Percentiles rank a stretch among this genome's conserved stretches.
Conservation (phyloP, 1,284 basidiomycete species). For the Veloporphyrellus conicus region DNA sequence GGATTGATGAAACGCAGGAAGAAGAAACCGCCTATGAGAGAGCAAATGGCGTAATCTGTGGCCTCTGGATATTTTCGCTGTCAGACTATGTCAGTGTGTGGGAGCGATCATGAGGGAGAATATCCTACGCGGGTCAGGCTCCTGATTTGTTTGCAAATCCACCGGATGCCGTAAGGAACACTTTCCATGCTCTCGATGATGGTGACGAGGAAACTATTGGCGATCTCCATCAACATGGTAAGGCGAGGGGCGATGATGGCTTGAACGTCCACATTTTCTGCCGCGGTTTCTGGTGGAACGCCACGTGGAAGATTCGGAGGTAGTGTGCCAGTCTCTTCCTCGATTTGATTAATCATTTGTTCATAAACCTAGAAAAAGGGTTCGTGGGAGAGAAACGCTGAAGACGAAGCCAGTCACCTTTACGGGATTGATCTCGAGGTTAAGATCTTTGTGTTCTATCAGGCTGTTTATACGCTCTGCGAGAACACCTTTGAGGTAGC, state of each 20-base stretch:
- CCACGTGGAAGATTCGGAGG: slow-evolving; percentile 88
- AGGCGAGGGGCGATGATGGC: slow-evolving; percentile 94
- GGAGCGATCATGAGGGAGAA: slow-evolving; percentile 2
- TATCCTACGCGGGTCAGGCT: slow-evolving; percentile 82
- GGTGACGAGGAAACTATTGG: slow-evolving; percentile 94
- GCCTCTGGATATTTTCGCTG: slow-evolving; percentile 98
- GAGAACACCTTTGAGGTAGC: slow-evolving; percentile 93
- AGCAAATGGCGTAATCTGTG: slow-evolving; percentile 96
- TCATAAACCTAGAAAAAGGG: slow-evolving; percentile 73
- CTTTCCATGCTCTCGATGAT: slow-evolving; percentile 98
- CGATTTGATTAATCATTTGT: slow-evolving; percentile 97
- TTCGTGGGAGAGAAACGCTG: not conserved
- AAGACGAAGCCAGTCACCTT: slow-evolving; percentile 58
- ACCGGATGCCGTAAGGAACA: slow-evolving; percentile 97
- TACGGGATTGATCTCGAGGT: slow-evolving; percentile 97
- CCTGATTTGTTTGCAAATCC: slow-evolving; percentile 99
- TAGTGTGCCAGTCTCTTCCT: slow-evolving; percentile 89
- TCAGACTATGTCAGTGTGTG: slow-evolving; percentile 12
- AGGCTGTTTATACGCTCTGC: slow-evolving; percentile 97
- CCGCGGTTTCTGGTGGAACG: slow-evolving; percentile 89
- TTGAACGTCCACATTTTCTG: slow-evolving; percentile 91
- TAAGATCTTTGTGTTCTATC: slow-evolving; percentile 97
- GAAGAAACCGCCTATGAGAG: slow-evolving; percentile 98
- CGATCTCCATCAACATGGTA: slow-evolving; percentile 99
- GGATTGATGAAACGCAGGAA: slow-evolving; percentile 99